Conservation (phyloP, 2,329 filamentous ascomycete species). For the Lasiodiplodia sp. region DNA sequence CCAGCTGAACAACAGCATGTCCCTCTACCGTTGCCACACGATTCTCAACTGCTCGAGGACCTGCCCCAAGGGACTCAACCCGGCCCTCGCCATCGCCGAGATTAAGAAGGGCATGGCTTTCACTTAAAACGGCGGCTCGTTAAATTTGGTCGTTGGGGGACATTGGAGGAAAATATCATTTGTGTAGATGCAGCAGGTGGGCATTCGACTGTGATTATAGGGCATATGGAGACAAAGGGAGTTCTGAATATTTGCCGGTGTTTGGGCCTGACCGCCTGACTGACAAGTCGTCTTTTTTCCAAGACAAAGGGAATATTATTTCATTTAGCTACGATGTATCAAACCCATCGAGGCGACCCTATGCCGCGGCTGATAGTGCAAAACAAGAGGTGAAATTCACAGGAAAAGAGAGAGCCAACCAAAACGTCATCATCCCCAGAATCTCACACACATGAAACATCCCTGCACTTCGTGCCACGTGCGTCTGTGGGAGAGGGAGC, state of each 20-base stretch:
- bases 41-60: slow-evolving; percentile 98
- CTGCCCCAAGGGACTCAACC: slow-evolving; percentile 98
- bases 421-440: not conserved
- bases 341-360: not conserved
- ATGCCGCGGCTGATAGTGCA: not conserved
- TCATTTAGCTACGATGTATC: not conserved
- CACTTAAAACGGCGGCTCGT: slow-evolving; percentile 34
- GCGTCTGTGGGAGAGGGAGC: not conserved
- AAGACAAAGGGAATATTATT: not conserved
- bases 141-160: not conserved
- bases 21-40: slow-evolving; percentile 97
- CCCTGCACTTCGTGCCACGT: not conserved
- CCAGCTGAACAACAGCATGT: slow-evolving; percentile 98
- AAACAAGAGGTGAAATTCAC: not conserved
- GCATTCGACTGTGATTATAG: slow-evolving; percentile 17
- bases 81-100: slow-evolving; percentile 91
- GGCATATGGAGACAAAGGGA: slow-evolving; percentile 16
- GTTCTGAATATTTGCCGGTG: slow-evolving; percentile 14
- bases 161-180: not conserved
- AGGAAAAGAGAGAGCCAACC: not conserved
- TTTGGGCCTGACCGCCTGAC: not conserved
- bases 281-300: not conserved
- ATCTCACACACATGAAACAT: not conserved
- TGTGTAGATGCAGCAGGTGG: slow-evolving; percentile 11
- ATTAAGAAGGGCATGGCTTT: slow-evolving; percentile 97